Conservation (phyloP, 768 basidiomycete genomes). For the Sarcodon sp. region DNA sequence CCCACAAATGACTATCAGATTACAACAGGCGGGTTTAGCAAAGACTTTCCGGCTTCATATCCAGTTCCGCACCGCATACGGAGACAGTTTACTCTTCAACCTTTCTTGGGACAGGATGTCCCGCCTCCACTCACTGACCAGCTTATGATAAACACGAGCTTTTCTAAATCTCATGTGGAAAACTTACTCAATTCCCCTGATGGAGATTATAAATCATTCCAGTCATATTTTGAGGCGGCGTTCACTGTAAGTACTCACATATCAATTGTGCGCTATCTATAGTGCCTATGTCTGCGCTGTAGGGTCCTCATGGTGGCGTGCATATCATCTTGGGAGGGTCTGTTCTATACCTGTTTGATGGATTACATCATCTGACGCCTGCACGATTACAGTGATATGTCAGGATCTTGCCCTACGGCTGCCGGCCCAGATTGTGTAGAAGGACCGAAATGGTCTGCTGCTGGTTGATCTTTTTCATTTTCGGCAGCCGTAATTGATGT, state of each 20-base stretch:
- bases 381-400: slow-evolving; percentile 9
- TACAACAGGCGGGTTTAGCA: slow-evolving; percentile 15
- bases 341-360: no score
- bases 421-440: not conserved
- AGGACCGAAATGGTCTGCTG: not conserved
- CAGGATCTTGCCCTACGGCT: slow-evolving; percentile 14
- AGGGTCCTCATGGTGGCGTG: slow-evolving; percentile 17
- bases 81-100: slow-evolving; percentile 20
- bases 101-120: slow-evolving; percentile 8
- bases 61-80: slow-evolving; percentile 19
- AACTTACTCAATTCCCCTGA: slow-evolving; percentile 14
- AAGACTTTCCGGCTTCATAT: slow-evolving; percentile 15
- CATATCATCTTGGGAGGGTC: slow-evolving; percentile 21
- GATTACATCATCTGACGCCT: no score
- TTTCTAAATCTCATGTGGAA: slow-evolving; percentile 12
- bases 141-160: slow-evolving; percentile 14
- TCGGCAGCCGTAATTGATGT: not conserved
- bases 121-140: slow-evolving; percentile 8
- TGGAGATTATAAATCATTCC: slow-evolving; percentile 20
- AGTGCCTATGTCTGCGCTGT: slow-evolving; percentile 4
- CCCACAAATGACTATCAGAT: slow-evolving; percentile 10
- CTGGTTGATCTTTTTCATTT: not conserved
- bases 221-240: slow-evolving; percentile 15
- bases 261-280: slow-evolving; percentile 12
- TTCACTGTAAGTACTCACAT: slow-evolving; percentile 14